Evolutionary conservation across 768 basidiomycete genomes (phyloP), one percentile per base, ranked within the genome.

Genomic region (Lyophyllum semitale): DNA sequence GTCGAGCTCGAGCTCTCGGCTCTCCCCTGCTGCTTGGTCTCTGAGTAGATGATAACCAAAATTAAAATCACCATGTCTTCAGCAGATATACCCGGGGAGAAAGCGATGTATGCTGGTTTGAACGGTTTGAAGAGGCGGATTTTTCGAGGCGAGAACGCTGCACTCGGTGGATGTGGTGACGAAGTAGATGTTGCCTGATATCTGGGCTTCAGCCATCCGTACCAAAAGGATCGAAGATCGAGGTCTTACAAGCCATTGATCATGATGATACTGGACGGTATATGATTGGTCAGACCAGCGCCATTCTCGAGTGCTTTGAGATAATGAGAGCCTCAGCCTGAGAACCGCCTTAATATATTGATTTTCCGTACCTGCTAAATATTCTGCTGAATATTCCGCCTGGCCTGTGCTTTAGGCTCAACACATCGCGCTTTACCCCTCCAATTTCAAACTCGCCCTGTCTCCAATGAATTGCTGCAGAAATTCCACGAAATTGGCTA

Each of bases 381-480:
- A 20, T 1, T 15, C 38, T 38, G 22, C 48, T 53, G 30, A 57
- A 55, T 0, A 20, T 1, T 15, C 54, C 47, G 15, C 48, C 54
- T 2, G 45, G 3, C 32, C 33, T 43, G 5, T 42, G 18, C 25
- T 48, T 54, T 6, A 57, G 27, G 8, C n/a, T 22, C 9, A 32
- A 26, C 37, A 26, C 30, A 2, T 50, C 48, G n/a, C 33, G 33
- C 6, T 20, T 44, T 18, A 54, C 42, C 2, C 42, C 52, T 1
- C 47, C 57, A 20, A 58, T 45, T 26, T 48, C 44, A 27, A 58
- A 58, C n/a, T 35, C 8, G 6, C 32, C 33, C 9, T 53, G 18
- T 22, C 32, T 51, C 57, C 57, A 58, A 23, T 58, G 29, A 25
- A 58, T 58, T 13, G 17, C 25, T 13, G 40, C 54, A 9, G 48